Conservation (phyloP, 768 basidiomycete genomes). For the Erythrobasidium yunnanense region DNA sequence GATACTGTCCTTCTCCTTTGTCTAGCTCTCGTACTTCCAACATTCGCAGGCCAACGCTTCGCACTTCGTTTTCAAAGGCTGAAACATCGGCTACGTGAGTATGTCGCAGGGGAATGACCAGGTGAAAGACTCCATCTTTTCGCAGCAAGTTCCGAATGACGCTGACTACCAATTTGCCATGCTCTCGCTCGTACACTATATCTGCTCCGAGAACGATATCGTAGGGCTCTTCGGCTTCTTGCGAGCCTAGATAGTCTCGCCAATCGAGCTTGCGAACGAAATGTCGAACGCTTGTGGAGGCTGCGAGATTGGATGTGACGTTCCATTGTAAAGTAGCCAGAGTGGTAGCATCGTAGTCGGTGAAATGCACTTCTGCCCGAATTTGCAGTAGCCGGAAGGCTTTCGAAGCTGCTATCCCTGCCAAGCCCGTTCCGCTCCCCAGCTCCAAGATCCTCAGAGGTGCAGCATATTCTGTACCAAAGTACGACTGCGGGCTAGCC, state of each 20-base stretch:
- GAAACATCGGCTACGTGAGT: constrained; percentile 2
- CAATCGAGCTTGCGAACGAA: background rate
- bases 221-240: background rate
- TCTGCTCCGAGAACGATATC: constrained; percentile 18
- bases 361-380: background rate
- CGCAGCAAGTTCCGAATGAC: background rate
- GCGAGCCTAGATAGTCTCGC: background rate
- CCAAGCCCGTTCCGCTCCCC: constrained; percentile 23
- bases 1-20: background rate
- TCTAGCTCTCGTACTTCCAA: background rate
- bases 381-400: background rate
- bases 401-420: constrained; percentile 6
- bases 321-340: background rate
- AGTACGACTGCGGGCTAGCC: background rate
- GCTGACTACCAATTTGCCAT: background rate
- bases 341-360: constrained; percentile 2
- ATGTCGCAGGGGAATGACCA: background rate
- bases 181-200: constrained; percentile 20
- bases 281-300: background rate
- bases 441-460: background rate
- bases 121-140: background rate
- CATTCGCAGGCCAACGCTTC: background rate
- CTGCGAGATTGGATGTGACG: background rate
- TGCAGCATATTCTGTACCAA: background rate
- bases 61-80: background rate